Evolutionary conservation across 345 rosid genomes (phyloP).

Genomic region (Gossypium raimondii): DNA sequence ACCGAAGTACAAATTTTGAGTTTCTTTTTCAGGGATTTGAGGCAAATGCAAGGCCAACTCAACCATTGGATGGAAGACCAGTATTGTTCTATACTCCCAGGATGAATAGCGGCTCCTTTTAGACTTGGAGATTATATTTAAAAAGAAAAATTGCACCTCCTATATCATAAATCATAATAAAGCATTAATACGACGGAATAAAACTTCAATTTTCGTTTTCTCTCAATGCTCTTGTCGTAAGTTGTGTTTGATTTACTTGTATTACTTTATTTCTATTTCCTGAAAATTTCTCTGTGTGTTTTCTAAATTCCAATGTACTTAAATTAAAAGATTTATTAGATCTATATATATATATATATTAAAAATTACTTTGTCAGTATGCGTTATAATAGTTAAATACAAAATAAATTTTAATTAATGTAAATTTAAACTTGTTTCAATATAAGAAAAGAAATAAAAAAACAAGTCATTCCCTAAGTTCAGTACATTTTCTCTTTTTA

Average conservation of each 20-base stretch:
- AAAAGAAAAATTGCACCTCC: background rate
- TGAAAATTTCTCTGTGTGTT: background rate
- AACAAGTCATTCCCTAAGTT: no score
- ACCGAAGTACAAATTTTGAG: background rate
- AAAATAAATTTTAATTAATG: no score
- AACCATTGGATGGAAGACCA: constrained; percentile 39
- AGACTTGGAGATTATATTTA: background rate
- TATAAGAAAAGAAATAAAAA: no score
- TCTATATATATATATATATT: no score
- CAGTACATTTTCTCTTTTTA: no score
- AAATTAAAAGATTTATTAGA: no score
- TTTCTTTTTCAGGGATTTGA: constrained; percentile 43
- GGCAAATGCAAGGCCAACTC: constrained; percentile 65
- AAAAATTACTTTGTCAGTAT: no score
- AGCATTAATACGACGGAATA: background rate
- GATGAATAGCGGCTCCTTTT: background rate
- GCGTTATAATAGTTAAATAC: no score
- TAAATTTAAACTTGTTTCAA: no score
- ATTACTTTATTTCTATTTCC: background rate
- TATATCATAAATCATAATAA: background rate
- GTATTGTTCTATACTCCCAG: constrained; percentile 35
- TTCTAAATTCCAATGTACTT: no score
- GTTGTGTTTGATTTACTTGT: background rate
- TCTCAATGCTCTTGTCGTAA: background rate
- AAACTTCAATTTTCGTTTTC: background rate